Percentiles rank a stretch among this genome's conserved stretches.
Conservation (phyloP, 139 green algal species). For the Chlorella sorokiniana region DNA sequence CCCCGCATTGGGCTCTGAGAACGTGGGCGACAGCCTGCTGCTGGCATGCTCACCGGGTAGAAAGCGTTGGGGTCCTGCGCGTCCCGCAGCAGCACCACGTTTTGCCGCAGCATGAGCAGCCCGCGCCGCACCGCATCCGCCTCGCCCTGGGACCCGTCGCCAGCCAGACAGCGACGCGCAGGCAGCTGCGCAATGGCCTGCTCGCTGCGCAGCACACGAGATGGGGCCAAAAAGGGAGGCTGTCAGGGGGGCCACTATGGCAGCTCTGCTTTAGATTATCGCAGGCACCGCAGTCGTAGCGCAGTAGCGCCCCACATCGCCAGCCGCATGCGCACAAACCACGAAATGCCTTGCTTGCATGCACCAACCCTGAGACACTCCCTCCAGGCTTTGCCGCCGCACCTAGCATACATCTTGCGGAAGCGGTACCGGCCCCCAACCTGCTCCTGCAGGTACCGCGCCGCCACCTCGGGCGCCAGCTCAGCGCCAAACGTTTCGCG, state of each 20-base stretch:
- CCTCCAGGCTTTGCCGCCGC: neutral
- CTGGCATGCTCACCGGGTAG: constrained; percentile 55
- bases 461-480: constrained; percentile 52
- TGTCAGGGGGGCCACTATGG: no score
- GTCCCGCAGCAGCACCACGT: constrained; percentile 87
- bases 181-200: constrained; percentile 49
- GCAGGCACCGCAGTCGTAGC: no score
- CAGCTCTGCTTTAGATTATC: no score
- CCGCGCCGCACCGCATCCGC: constrained; percentile 52
- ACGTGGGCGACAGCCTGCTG: neutral
- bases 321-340: neutral
- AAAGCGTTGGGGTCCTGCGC: constrained; percentile 65
- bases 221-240: neutral
- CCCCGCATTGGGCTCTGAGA: no score
- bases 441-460: constrained; percentile 63
- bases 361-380: neutral
- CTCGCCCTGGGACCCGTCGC: constrained; percentile 63
- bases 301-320: no score
- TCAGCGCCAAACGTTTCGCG: constrained; percentile 59
- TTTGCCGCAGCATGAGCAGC: constrained; percentile 82
- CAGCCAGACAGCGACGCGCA: constrained; percentile 57
- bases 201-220: constrained; percentile 29
- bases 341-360: neutral
- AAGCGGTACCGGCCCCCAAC: constrained; percentile 47
- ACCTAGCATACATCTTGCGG: constrained; percentile 52